phyloP scores from a whole-genome alignment of 805 yeast species.

The Suhomyces pyralidae region DNA sequence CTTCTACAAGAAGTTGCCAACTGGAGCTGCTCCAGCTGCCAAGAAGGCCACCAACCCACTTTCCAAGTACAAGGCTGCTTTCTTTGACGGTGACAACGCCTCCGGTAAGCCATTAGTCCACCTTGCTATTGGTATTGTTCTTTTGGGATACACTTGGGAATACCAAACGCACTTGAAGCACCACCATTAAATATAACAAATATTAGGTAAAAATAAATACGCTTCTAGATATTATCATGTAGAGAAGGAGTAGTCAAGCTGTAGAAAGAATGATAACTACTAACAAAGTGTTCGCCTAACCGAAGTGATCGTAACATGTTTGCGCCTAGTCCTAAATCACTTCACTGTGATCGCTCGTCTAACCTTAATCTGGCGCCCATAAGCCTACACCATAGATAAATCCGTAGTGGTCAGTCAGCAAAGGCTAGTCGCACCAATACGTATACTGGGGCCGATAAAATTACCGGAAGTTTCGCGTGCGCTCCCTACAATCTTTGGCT shows the following conservation, averaged over 20 bases:
- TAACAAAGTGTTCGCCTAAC: neutral
- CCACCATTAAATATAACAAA: constrained; percentile 8
- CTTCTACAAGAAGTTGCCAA: constrained; percentile 94
- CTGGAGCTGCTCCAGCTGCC: constrained; percentile 80
- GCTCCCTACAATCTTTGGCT: neutral
- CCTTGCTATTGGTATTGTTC: constrained; percentile 62
- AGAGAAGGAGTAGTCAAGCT: neutral
- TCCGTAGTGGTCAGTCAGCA: neutral
- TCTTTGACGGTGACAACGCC: constrained; percentile 79
- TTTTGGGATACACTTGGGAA: constrained; percentile 86
- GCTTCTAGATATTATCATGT: neutral
- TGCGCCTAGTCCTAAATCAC: neutral
- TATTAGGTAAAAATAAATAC: neutral
- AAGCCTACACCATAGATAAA: neutral
- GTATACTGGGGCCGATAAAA: neutral
- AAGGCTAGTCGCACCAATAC: neutral
- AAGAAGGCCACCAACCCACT: constrained; percentile 63
- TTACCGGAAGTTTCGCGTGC: neutral
- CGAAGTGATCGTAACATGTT: neutral
- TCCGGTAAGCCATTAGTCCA: constrained; percentile 82
- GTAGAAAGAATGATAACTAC: neutral
- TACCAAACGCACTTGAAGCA: constrained; percentile 81
- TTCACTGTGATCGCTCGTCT: neutral
- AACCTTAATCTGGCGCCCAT: neutral
- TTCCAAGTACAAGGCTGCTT: constrained; percentile 81